Percentiles rank a stretch among this genome's conserved stretches.
Evolutionary conservation across 2,329 filamentous ascomycete species (phyloP).

Genomic region (Elsinoe arachidis): DNA sequence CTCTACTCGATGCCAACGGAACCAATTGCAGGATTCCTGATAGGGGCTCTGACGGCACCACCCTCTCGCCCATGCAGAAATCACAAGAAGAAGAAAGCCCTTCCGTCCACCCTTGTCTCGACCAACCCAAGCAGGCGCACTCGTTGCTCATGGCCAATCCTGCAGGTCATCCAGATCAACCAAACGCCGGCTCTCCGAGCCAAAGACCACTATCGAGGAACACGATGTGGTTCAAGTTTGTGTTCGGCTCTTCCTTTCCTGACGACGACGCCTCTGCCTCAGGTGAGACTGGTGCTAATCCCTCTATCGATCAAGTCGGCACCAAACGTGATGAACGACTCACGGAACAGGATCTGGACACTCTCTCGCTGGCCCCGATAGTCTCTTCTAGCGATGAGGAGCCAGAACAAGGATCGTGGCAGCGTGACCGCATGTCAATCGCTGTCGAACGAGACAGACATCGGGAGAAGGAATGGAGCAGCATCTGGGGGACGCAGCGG

Average conservation of each 20-base stretch:
- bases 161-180: neutral
- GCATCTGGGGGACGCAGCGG: neutral
- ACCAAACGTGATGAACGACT: neutral
- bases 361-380: conserved; percentile 5
- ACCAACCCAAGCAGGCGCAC: too few species aligned
- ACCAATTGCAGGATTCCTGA: too few species aligned
- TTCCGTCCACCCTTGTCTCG: too few species aligned
- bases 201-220: neutral
- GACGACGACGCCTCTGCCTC: neutral
- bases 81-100: too few species aligned
- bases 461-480: conserved; percentile 1
- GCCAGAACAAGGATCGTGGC: neutral
- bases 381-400: neutral
- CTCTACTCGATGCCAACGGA: too few species aligned
- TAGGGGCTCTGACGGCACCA: neutral
- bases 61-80: neutral
- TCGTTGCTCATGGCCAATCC: too few species aligned
- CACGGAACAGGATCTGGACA: neutral
- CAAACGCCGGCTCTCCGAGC: neutral
- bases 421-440: neutral
- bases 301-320: too few species aligned
- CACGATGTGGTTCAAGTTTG: neutral
- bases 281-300: too few species aligned
- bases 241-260: neutral
- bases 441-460: neutral